Evolutionary conservation across 2,329 filamentous ascomycete species (phyloP), one percentile per base, ranked within the genome.

Genomic region (Curvularia sp.): DNA sequence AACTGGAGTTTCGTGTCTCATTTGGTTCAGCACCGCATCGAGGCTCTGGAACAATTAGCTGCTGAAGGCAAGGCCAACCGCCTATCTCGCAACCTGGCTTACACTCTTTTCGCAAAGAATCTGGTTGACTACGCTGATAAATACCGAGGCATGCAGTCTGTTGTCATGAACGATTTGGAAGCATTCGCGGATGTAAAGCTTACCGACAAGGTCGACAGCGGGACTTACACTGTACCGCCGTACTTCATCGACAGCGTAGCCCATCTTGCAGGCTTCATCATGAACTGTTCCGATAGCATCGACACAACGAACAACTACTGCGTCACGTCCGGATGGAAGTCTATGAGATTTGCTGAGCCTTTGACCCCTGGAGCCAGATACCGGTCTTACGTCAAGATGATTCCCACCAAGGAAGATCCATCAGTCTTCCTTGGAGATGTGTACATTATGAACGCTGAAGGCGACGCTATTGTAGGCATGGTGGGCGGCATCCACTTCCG

Each of bases 351-450:
- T n/a, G 62, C 64, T 9, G 56, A 58, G 33, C 63, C 67, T 3
- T 47, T 72, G 2, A 24, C 47, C 0, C 24, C 53, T 1, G 61
- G 62, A 1, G 56, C 42, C 2, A 61, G 49, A 39, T 73, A 68
- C 49, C 43, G 35, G 1, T 57, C 61, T 3, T 73, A 73, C 49
- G 68, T 71, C 22, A 67, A 66, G 57, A 71, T 72, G 69, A 59
- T 61, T 2, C 61, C 61, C 1, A 60, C 54, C 15, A 50, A 53
- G 7, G 68, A 73, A 1, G 72, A 79, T 15, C 48, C 66, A 3
- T 69, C 66, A 8, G 57, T 75, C 15, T 80, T 70, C 55, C 48
- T 66, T 0, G 80, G 80, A 20, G 79, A 81, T 55, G 71, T 80
- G 3, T 79, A 77, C 52, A 68, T 79, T 18, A 53, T 79, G 1